These are phyloP conservation scores for Trichoderma guizhouense DNA, from an alignment of 2,329 filamentous ascomycete species.

Conservation along the genomic window DNA sequence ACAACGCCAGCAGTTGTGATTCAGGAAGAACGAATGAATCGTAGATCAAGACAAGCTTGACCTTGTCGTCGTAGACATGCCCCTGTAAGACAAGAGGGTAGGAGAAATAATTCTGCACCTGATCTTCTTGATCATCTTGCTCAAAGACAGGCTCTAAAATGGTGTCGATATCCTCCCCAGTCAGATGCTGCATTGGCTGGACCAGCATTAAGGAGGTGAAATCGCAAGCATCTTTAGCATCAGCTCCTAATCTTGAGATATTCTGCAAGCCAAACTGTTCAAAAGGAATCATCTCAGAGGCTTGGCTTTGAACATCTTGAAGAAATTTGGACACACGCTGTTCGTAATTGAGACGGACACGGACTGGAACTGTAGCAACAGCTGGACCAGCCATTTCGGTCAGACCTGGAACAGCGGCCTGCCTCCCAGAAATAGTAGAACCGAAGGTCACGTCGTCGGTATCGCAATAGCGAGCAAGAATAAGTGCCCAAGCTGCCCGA, in stretches of 20 bases:
- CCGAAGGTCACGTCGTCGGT: slow-evolving; percentile 15
- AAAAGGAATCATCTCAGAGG: slow-evolving; percentile 17
- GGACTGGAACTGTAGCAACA: slow-evolving; percentile 21
- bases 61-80: neutral
- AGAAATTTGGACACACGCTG: slow-evolving; percentile 20
- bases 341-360: slow-evolving; percentile 18
- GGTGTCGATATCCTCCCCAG: neutral
- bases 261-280: slow-evolving; percentile 16
- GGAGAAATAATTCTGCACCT: neutral
- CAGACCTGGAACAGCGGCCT: slow-evolving; percentile 18
- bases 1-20: neutral
- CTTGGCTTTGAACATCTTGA: slow-evolving; percentile 20
- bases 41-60: slow-evolving; percentile 10
- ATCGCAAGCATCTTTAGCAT: slow-evolving; percentile 9
- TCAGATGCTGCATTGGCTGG: slow-evolving; percentile 12
- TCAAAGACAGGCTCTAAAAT: neutral
- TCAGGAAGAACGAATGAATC: neutral
- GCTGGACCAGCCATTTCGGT: slow-evolving; percentile 21
- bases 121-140: neutral
- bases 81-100: slow-evolving; percentile 16
- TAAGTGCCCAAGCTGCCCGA: slow-evolving; percentile 29
- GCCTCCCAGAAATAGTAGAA: slow-evolving; percentile 21
- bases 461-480: slow-evolving; percentile 15
- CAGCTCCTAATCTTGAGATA: slow-evolving; percentile 1
- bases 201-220: slow-evolving; percentile 12